A percentile compares a stretch with the other conserved stretches of the same genome.
These are phyloP conservation scores for Apophysomyces trapeziformis DNA, from an alignment of 371 early-diverging fungal genomes.

Conservation along the genomic window DNA sequence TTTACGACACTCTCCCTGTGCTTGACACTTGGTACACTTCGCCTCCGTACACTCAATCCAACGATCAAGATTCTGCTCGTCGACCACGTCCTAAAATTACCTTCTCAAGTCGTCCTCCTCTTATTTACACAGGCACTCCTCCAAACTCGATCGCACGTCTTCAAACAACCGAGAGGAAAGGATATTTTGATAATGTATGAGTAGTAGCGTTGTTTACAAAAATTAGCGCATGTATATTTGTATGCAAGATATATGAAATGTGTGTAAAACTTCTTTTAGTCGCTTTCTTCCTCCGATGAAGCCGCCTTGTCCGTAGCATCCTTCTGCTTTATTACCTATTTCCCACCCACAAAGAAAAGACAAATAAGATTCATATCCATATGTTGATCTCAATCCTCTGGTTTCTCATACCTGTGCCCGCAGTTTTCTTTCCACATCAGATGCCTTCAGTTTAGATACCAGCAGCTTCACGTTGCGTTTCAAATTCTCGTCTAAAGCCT, in stretches of 20 bases:
- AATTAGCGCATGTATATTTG: not conserved
- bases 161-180: not conserved
- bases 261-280: not conserved
- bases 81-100: not conserved
- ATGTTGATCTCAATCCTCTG: not conserved
- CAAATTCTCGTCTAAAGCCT: slow-evolving; percentile 34
- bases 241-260: not conserved
- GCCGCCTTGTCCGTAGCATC: not conserved
- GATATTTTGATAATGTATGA: not conserved
- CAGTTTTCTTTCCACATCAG: slow-evolving; percentile 37
- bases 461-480: slow-evolving; percentile 41
- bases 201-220: not conserved
- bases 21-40: slow-evolving; percentile 27
- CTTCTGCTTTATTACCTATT: slow-evolving; percentile 1
- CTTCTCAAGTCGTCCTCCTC: not conserved
- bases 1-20: slow-evolving; percentile 23
- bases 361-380: not conserved
- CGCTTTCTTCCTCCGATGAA: not conserved
- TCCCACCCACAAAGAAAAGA: not conserved
- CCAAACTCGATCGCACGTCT: not conserved
- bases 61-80: not conserved
- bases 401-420: slow-evolving; percentile 30
- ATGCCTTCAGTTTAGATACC: slow-evolving; percentile 36
- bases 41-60: not conserved
- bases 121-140: not conserved